Evolutionary conservation across 352 stramenopile species (phyloP).

Genomic region (Pythium vanterpoolii): DNA sequence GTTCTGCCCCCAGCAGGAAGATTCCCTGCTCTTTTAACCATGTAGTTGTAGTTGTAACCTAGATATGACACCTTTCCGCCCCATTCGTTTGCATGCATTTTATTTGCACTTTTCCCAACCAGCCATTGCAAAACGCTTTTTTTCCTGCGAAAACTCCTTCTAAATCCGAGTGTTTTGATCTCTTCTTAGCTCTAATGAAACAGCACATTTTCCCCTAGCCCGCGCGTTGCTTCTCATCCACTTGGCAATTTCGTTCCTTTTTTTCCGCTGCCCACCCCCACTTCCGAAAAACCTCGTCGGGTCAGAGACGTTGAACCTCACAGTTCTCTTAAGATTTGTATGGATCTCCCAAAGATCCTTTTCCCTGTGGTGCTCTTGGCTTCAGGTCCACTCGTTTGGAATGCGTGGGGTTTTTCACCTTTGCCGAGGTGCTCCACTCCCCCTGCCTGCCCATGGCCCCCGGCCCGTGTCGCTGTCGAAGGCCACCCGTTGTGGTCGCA

Average conservation of each 20-base stretch:
- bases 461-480: constrained; percentile 7
- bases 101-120: neutral
- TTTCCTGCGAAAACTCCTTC: neutral
- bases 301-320: constrained; percentile 22
- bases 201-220: constrained; percentile 7
- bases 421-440: too few species aligned
- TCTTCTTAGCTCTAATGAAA: constrained; percentile 22
- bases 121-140: constrained; percentile 6
- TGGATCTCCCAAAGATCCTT: constrained; percentile 14
- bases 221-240: constrained; percentile 8
- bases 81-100: neutral
- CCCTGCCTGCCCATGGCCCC: neutral
- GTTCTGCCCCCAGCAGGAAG: neutral
- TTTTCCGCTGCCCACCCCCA: constrained; percentile 7
- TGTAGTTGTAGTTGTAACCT: neutral
- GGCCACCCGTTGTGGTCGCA: constrained; percentile 12
- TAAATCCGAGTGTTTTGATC: constrained; percentile 23
- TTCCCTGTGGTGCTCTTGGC: constrained; percentile 4
- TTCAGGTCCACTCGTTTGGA: constrained; percentile 29
- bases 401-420: constrained; percentile 26
- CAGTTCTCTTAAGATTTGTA: constrained; percentile 19
- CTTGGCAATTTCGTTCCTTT: neutral
- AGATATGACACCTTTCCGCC: neutral
- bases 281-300: constrained; percentile 19
- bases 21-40: constrained; percentile 15